These are phyloP conservation scores for Lachancea cidri DNA, from an alignment of 805 yeast genomes.

Conservation along the genomic window DNA sequence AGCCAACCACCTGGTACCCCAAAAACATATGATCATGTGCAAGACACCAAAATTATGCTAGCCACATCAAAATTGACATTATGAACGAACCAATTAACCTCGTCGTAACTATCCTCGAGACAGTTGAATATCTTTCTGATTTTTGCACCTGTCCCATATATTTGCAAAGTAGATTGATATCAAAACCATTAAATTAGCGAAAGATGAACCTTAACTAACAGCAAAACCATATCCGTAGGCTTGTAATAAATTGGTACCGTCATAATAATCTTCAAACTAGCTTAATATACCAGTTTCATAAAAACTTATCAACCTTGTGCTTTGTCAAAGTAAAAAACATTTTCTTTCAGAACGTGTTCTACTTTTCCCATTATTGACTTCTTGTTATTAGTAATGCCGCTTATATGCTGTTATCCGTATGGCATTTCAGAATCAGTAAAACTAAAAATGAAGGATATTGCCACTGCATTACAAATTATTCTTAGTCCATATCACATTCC, in stretches of 20 bases:
- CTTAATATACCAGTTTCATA: too few relatives aligned
- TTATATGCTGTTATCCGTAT: too few relatives aligned
- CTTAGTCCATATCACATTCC: too few relatives aligned
- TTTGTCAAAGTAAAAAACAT: too few relatives aligned
- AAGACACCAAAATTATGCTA: constrained; percentile 36
- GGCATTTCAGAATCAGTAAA: too few relatives aligned
- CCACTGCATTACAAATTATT: too few relatives aligned
- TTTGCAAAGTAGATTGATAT: constrained; percentile 33
- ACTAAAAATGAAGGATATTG: too few relatives aligned
- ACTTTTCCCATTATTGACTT: too few relatives aligned
- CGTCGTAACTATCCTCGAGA: constrained; percentile 36
- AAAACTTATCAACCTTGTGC: too few relatives aligned
- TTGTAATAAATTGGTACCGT: constrained; percentile 30
- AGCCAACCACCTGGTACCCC: constrained; percentile 40
- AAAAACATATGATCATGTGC: constrained; percentile 37
- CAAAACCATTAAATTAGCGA: constrained; percentile 37
- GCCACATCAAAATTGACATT: constrained; percentile 44
- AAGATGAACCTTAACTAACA: constrained; percentile 39
- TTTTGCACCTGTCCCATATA: constrained; percentile 37
- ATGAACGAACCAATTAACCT: constrained; percentile 35
- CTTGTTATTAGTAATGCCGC: too few relatives aligned
- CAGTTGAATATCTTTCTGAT: constrained; percentile 40
- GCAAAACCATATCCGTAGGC: constrained; percentile 39
- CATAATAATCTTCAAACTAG: too few relatives aligned
- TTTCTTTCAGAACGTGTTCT: too few relatives aligned